A percentile compares a stretch with the other conserved stretches of the same genome.
phyloP scores from a whole-genome alignment of 441 rosid species.

The Monsonia emarginata region DNA sequence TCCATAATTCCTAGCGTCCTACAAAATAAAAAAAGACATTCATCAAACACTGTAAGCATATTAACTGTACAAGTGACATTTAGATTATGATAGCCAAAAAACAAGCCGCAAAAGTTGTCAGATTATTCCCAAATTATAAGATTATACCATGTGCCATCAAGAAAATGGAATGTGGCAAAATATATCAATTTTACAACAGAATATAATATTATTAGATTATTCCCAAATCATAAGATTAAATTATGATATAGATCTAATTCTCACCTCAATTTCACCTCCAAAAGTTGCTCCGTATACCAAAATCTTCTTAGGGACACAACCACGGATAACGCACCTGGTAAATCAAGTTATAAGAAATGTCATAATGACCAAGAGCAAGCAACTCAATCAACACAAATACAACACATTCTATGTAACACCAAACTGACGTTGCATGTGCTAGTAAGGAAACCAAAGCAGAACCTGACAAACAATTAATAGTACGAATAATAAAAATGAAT shows the following conservation, averaged over 20 bases:
- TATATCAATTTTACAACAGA: too few species aligned
- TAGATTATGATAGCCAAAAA: too few species aligned
- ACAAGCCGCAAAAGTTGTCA: too few species aligned
- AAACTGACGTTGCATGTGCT: neutral
- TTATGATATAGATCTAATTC: neutral
- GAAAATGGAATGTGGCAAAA: neutral
- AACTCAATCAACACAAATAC: neutral
- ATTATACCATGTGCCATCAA: too few species aligned
- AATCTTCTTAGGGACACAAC: constrained; percentile 3
- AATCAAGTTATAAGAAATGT: constrained; percentile 13
- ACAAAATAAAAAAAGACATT: constrained; percentile 19
- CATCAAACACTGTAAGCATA: constrained; percentile 3
- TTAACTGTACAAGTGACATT: neutral
- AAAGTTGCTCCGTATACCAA: constrained; percentile 1
- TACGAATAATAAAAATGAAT: neutral
- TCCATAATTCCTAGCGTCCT: constrained; percentile 90
- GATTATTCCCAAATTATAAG: too few species aligned
- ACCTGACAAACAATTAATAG: neutral
- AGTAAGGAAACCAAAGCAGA: neutral
- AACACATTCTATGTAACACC: neutral
- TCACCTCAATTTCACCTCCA: constrained; percentile 2
- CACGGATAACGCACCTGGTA: constrained; percentile 28
- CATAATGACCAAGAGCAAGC: too few species aligned
- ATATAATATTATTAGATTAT: neutral
- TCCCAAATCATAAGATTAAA: neutral